Conservation (phyloP, 2,329 filamentous ascomycete genomes). For the Whalleya microplaca region DNA sequence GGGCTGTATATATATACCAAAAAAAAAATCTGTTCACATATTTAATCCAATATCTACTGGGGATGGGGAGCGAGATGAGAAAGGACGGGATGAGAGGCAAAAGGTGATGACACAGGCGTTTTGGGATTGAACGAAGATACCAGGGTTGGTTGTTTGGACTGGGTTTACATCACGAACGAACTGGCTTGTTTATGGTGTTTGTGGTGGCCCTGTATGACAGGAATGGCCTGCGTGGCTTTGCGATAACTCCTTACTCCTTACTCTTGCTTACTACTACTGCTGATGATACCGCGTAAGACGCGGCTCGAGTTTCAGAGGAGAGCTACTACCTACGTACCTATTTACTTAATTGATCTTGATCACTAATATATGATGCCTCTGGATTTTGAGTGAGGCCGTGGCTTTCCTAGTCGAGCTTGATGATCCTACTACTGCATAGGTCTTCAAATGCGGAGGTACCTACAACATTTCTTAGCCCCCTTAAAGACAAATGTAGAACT, state of each 20-base stretch:
- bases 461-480: no score
- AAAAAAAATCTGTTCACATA: neutral
- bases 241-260: neutral
- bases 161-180: neutral
- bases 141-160: neutral
- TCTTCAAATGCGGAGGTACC: no score
- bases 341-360: neutral
- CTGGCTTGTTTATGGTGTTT: neutral
- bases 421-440: no score
- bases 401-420: no score
- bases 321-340: neutral
- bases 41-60: neutral
- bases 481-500: no score
- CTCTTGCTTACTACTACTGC: neutral
- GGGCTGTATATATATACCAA: neutral
- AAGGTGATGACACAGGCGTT: neutral
- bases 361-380: neutral
- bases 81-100: neutral
- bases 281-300: neutral
- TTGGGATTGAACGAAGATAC: neutral
- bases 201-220: neutral
- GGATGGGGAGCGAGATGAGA: neutral
- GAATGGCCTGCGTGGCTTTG: neutral
- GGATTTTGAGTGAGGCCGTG: no score
- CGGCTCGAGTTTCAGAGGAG: neutral